Evolutionary conservation across 257 asterid species (phyloP).

Genomic region (Salvia rosmarinus): DNA sequence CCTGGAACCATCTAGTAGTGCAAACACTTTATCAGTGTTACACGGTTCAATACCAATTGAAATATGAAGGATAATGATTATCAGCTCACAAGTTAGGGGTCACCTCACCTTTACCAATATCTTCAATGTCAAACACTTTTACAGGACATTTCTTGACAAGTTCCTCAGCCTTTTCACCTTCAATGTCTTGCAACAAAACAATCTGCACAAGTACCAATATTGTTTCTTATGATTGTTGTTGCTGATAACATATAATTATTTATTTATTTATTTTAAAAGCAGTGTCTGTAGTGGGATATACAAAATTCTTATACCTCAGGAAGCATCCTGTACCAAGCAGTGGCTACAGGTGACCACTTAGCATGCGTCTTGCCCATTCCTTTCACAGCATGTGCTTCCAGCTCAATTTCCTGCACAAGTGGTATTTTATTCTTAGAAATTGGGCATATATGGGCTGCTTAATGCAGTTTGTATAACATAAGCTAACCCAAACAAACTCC

Average conservation of each 20-base stretch:
- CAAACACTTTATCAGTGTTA: background rate
- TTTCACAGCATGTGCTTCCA: conserved; percentile 97
- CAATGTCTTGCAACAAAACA: conserved; percentile 70
- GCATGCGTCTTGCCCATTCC: conserved; percentile 95
- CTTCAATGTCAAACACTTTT: conserved; percentile 94
- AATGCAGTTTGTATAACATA: background rate
- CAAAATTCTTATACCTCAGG: conserved; percentile 70
- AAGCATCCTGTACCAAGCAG: conserved; percentile 98
- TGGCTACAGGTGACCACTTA: conserved; percentile 99
- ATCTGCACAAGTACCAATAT: conserved; percentile 46
- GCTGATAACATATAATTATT: background rate
- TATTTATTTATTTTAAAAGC: background rate
- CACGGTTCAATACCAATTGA: conserved; percentile 20
- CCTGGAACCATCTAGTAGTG: background rate
- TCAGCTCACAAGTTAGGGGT: background rate
- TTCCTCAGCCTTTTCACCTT: conserved; percentile 75
- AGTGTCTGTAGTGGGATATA: background rate
- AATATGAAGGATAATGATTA: background rate
- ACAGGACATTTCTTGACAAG: conserved; percentile 85
- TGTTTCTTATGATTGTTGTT: background rate
- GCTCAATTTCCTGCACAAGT: conserved; percentile 78
- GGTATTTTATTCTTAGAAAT: conserved; percentile 22
- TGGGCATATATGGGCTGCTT: background rate
- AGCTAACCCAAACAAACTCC: background rate
- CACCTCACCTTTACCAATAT: conserved; percentile 67